phyloP scores from a whole-genome alignment of 371 early-diverging fungal genomes.

The Saksenaea vasiformis region DNA sequence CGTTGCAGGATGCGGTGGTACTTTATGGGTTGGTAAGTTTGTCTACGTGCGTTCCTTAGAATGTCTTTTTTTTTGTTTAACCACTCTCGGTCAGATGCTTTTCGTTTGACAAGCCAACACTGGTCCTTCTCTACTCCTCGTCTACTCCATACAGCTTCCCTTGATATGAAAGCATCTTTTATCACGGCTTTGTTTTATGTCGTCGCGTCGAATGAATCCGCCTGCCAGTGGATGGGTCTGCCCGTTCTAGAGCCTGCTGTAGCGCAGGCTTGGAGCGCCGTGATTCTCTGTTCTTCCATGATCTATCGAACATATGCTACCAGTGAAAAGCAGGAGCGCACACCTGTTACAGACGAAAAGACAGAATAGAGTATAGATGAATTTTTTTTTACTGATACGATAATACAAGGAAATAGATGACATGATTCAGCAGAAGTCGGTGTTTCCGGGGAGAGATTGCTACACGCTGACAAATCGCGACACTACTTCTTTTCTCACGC shows the following conservation, averaged over 20 bases:
- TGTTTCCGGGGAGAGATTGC: too few species aligned
- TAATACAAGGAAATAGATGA: too few species aligned
- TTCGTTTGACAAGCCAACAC: slow-evolving; percentile 37
- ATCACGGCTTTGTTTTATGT: slow-evolving; percentile 41
- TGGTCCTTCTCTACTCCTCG: slow-evolving; percentile 53
- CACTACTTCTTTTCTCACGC: too few species aligned
- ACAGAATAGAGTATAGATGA: slow-evolving; percentile 11
- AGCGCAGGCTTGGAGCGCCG: slow-evolving; percentile 45
- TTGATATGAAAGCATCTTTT: slow-evolving; percentile 45
- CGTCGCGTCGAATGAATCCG: slow-evolving; percentile 21
- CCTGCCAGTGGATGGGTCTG: slow-evolving; percentile 26
- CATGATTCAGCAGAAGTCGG: too few species aligned
- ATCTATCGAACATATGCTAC: slow-evolving; percentile 28
- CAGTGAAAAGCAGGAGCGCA: slow-evolving; percentile 19
- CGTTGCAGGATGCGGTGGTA: slow-evolving; percentile 58
- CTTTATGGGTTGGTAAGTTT: slow-evolving; percentile 52
- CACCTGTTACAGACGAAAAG: slow-evolving; percentile 15
- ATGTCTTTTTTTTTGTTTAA: neutral
- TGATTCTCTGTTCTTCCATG: slow-evolving; percentile 31
- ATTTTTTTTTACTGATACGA: neutral
- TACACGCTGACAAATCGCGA: too few species aligned
- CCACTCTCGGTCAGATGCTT: slow-evolving; percentile 35
- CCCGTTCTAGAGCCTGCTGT: slow-evolving; percentile 19
- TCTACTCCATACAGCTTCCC: slow-evolving; percentile 31
- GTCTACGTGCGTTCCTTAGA: neutral